phyloP scores from a whole-genome alignment of 2,329 filamentous ascomycete species.

The Aspergillus hortae region DNA sequence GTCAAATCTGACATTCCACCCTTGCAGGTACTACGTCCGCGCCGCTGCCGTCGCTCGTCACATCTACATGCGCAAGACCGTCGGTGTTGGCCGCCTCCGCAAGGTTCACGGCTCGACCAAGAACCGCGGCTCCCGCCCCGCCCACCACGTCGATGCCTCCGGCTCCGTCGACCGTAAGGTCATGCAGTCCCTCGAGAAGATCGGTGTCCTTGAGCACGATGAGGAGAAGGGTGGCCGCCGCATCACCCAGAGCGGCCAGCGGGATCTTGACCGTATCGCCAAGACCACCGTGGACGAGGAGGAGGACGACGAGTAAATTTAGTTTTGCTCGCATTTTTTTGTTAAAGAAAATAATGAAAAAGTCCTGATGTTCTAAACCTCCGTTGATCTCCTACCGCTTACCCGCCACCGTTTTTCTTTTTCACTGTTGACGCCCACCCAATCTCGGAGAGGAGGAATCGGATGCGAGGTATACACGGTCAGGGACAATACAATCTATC shows the following conservation, averaged over 20 bases:
- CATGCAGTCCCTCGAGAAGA: slow-evolving; percentile 97
- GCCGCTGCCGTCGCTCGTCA: slow-evolving; percentile 94
- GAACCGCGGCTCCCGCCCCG: slow-evolving; percentile 91
- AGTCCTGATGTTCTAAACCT: slow-evolving; percentile 19
- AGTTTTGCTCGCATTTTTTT: slow-evolving; percentile 19
- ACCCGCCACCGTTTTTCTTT: not conserved
- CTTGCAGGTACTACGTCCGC: slow-evolving; percentile 66
- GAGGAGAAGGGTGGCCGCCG: slow-evolving; percentile 98
- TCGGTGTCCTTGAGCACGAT: slow-evolving; percentile 94
- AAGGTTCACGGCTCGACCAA: slow-evolving; percentile 95
- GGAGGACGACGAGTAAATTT: slow-evolving; percentile 43
- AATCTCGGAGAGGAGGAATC: slow-evolving; percentile 1
- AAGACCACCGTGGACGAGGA: slow-evolving; percentile 61
- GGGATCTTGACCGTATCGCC: slow-evolving; percentile 96
- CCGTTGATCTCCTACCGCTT: not conserved
- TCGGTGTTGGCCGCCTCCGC: slow-evolving; percentile 95
- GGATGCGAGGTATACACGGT: slow-evolving; percentile 1
- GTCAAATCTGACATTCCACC: not conserved
- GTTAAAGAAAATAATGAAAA: slow-evolving; percentile 22
- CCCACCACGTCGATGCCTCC: slow-evolving; percentile 91
- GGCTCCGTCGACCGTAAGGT: slow-evolving; percentile 97
- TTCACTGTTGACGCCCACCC: not conserved
- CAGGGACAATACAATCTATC: slow-evolving; percentile 1
- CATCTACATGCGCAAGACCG: slow-evolving; percentile 99
- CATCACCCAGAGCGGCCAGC: slow-evolving; percentile 97